Percentiles rank a stretch among this genome's conserved stretches.
Evolutionary conservation across 306 rosid species (phyloP).

Genomic region (Glycine latifolia): DNA sequence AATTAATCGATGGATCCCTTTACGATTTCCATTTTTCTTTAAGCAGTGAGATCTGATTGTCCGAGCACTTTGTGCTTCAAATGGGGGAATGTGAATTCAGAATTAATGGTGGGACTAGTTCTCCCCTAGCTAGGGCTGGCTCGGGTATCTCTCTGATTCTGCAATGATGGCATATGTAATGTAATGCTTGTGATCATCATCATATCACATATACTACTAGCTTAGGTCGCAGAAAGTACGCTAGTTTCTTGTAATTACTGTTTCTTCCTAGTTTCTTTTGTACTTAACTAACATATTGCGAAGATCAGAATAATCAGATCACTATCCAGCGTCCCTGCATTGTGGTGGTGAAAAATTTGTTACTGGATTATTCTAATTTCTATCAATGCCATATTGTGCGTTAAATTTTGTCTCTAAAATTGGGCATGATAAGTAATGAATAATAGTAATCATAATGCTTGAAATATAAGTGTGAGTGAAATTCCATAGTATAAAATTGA

Average conservation of each 20-base stretch:
- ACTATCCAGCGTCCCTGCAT: background rate
- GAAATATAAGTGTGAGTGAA: too few species aligned
- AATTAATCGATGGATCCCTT: slow-evolving; percentile 44
- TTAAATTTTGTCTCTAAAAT: too few species aligned
- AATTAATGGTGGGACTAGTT: background rate
- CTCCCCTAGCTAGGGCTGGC: background rate
- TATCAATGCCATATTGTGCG: background rate
- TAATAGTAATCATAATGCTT: too few species aligned
- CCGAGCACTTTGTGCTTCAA: slow-evolving; percentile 7
- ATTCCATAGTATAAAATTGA: too few species aligned
- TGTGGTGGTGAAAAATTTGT: background rate
- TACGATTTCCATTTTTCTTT: slow-evolving; percentile 30
- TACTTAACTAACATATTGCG: background rate
- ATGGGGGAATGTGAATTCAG: slow-evolving; percentile 5
- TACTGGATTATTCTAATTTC: too few species aligned
- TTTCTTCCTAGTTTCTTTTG: background rate
- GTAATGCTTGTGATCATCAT: slow-evolving; percentile 18
- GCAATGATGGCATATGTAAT: slow-evolving; percentile 24
- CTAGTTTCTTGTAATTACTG: slow-evolving; percentile 9
- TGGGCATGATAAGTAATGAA: too few species aligned
- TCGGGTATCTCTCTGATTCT: slow-evolving; percentile 3
- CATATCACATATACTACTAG: background rate
- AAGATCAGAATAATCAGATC: background rate
- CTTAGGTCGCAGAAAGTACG: slow-evolving; percentile 38
- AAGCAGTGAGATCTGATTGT: slow-evolving; percentile 16